Evolutionary conservation across 495 filamentous ascomycete species (phyloP).

Genomic region (Aspergillus olivimuriae): DNA sequence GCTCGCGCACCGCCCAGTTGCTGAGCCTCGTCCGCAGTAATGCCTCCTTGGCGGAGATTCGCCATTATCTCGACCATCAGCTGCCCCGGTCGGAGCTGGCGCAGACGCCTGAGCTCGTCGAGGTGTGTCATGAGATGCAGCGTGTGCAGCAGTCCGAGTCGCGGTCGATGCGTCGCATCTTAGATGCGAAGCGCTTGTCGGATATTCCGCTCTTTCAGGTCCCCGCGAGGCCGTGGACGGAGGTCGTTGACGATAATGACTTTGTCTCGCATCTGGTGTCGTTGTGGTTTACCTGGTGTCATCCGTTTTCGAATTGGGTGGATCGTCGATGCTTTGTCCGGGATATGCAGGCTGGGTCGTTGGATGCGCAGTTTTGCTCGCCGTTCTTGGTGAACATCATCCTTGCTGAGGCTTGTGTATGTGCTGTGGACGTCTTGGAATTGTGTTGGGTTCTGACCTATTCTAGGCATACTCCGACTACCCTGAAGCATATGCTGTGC

Average conservation of each 20-base stretch:
- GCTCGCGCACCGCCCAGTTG: slow-evolving; percentile 15
- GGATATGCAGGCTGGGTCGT: slow-evolving; percentile 25
- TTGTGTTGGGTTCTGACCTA: too few relatives aligned
- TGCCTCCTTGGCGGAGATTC: slow-evolving; percentile 25
- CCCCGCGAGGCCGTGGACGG: slow-evolving; percentile 36
- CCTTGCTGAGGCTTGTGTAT: slow-evolving; percentile 29
- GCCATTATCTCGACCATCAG: slow-evolving; percentile 23
- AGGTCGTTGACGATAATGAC: slow-evolving; percentile 28
- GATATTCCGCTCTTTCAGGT: slow-evolving; percentile 23
- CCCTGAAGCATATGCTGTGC: slow-evolving; percentile 12
- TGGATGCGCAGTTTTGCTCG: slow-evolving; percentile 28
- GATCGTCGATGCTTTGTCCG: slow-evolving; percentile 33
- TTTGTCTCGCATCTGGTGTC: slow-evolving; percentile 39
- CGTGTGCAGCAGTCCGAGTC: slow-evolving; percentile 9
- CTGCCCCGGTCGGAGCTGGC: slow-evolving; percentile 19
- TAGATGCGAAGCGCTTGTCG: slow-evolving; percentile 17
- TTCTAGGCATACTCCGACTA: slow-evolving; percentile 19
- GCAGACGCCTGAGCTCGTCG: slow-evolving; percentile 19
- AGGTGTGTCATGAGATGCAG: slow-evolving; percentile 13
- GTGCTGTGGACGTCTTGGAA: too few relatives aligned
- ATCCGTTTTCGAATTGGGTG: slow-evolving; percentile 34
- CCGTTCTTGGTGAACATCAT: slow-evolving; percentile 41
- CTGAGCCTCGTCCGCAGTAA: slow-evolving; percentile 32
- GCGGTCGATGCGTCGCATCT: slow-evolving; percentile 14
- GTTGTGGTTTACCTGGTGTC: slow-evolving; percentile 39